Base-by-base conservation (phyloP, 2,329 filamentous ascomycete species). In the Pseudogymnoascus sp. region DNA sequence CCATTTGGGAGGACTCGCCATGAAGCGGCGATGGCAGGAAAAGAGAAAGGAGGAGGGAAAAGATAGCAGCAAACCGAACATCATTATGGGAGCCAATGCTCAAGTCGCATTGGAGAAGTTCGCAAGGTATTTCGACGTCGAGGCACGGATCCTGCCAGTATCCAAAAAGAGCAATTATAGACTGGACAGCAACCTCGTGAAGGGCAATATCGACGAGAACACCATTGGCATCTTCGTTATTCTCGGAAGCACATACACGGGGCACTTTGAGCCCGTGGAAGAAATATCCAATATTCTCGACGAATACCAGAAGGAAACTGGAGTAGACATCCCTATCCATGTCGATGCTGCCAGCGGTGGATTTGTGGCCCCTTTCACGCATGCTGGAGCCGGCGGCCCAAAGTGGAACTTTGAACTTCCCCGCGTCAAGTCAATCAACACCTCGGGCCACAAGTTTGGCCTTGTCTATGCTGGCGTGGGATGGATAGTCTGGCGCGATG, bases 161-260 rank as follows among this genome's bases (percentile, higher is more conserved):
- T 84, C 78, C 59, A 77, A 80, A 65, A 79, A 83, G 69, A 86
- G 82, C 62, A 76, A 79, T 6, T 87, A 78, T 68, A 75, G 84
- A 32, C 76, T 90, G 6, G 85, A 90, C 65, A 82, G 86, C 0
- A 77, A 82, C 3, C 72, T 85, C 25, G 83, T 89, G 1, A 82
- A 80, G 67, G 70, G 89, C 66, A 86, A 87, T 64, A 79, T 90
- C 34, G 86, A 90, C 64, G 87, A 90, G 72, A 90, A 90, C 66
- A 90, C 87, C 0, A 89, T 90, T 66, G 87, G 87, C n/a, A 76
- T 90, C 0, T 90, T 88, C 67, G 84, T 87, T 0, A 90, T 90
- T 60, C 68, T 90, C 4, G 87, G 87, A 2, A 85, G 80, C 58
- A 90, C 87, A 0, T 90, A 90, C 66, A 90, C 87, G 0, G 87